Evolutionary conservation across 805 yeast genomes (phyloP), one percentile per base, ranked within the genome.

Genomic region (Jamesozyma spencerorum): DNA sequence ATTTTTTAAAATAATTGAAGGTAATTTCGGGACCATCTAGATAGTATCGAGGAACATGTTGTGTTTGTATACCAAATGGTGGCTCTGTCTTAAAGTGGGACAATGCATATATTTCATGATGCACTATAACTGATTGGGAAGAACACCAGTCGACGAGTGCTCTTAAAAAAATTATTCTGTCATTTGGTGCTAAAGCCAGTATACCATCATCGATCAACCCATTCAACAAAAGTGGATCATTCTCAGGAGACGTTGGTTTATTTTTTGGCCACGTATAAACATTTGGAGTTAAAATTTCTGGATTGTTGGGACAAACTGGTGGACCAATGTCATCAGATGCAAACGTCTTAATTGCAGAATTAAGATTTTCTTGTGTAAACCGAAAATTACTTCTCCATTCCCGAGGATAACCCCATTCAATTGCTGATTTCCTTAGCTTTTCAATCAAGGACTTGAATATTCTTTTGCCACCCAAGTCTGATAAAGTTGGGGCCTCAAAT

Each of bases 361-460:
- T n/a, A 26, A 22, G 26, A 17, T 26, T 15, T 26, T 31, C 24
- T 4, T 17, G 28, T 15, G 13, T n/a, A 11, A 14, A 3, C 5
- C 3, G 18, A 8, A 12, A 11, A 24, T 13, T 31, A 5, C 17
- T 8, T 31, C 48, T 43, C 60, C 60, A 55, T 44, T 53, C 55
- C 12, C 38, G 42, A 14, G 60, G 60, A 34, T 51, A 53, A 11
- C 60, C 60, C 56, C 56, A 55, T 28, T 53, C 50, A 11, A 18
- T 8, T 2, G 51, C 51, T 14, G 36, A 34, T 4, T 18, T 26
- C 17, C 51, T 44, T 24, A 55, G 22, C 36, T 43, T 45, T 4
- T 39, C 40, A 11, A 53, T 22, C 6, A 39, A 40, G 18, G 41
- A 33, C 18, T 37, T 39, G 6, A 48, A 32, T 11, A 42, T 39